A percentile compares a stretch with the other conserved stretches of the same genome.
These are phyloP conservation scores for Xylariales sp. DNA, from an alignment of 2,329 filamentous ascomycete genomes.

Conservation along the genomic window DNA sequence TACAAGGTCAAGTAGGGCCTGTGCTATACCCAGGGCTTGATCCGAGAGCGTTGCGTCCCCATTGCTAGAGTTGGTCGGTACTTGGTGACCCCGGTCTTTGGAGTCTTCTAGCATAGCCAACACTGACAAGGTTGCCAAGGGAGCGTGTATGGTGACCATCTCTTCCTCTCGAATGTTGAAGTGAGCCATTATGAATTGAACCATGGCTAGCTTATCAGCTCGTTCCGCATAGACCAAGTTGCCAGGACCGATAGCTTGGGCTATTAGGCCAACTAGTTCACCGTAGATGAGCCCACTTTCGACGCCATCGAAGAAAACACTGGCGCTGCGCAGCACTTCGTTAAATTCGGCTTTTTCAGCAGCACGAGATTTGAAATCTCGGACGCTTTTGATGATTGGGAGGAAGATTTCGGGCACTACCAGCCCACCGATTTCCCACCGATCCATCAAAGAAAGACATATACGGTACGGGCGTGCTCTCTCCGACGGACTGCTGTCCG, in stretches of 20 bases:
- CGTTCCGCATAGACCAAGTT: conserved; percentile 40
- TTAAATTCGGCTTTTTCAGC: conserved; percentile 66
- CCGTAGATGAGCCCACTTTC: conserved; percentile 92
- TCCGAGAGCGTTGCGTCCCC: conserved; percentile 13
- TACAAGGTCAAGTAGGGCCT: conserved; percentile 57
- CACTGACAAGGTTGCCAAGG: conserved; percentile 65
- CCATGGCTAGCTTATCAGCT: conserved; percentile 63
- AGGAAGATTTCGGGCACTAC: conserved; percentile 87
- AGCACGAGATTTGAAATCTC: conserved; percentile 64
- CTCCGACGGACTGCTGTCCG: conserved; percentile 52
- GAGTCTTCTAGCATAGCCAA: conserved; percentile 55
- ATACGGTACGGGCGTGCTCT: conserved; percentile 83
- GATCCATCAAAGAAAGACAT: conserved; percentile 93
- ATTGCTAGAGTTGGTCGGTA: conserved; percentile 14
- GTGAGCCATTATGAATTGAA: conserved; percentile 75
- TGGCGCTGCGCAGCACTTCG: conserved; percentile 88
- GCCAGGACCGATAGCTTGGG: conserved; percentile 50
- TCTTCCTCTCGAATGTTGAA: conserved; percentile 97
- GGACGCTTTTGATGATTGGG: conserved; percentile 76
- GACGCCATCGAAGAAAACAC: conserved; percentile 94
- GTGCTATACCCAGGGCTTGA: conserved; percentile 34
- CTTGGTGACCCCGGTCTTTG: conserved; percentile 29
- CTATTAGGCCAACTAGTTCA: conserved; percentile 67
- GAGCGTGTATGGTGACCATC: conserved; percentile 84
- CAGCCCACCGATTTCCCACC: conserved; percentile 91